Conservation (phyloP, 805 yeast genomes). For the Candida adriatica region DNA sequence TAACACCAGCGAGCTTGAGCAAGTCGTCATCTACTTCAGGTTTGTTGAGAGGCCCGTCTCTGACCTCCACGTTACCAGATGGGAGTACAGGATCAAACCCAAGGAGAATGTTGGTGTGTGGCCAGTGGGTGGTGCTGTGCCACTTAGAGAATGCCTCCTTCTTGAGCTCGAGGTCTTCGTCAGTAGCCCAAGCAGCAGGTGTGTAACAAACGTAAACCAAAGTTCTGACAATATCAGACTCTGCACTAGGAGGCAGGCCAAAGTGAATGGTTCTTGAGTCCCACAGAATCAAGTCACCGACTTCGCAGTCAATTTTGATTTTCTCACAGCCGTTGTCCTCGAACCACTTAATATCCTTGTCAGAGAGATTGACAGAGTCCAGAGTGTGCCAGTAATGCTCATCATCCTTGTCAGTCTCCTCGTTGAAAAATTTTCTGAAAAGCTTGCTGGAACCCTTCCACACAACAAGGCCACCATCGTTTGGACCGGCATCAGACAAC, state of each 20-base stretch:
- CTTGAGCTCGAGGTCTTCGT: conserved; percentile 19
- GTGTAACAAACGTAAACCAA: conserved; percentile 26
- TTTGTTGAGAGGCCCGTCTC: conserved; percentile 19
- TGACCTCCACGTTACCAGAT: conserved; percentile 21
- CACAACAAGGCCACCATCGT: conserved; percentile 29
- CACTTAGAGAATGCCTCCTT: conserved; percentile 20
- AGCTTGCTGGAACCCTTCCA: conserved; percentile 22
- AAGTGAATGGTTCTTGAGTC: conserved; percentile 28
- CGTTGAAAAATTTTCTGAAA: conserved; percentile 22
- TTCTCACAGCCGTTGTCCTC: conserved; percentile 23
- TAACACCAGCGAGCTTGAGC: conserved; percentile 25
- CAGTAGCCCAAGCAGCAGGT: conserved; percentile 28
- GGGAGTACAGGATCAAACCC: conserved; percentile 13
- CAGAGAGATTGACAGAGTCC: conserved; percentile 18
- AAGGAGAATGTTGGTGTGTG: conserved; percentile 23
- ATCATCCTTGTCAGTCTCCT: conserved; percentile 8
- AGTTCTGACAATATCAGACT: conserved; percentile 23
- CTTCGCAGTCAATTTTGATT: conserved; percentile 24
- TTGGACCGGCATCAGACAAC: conserved; percentile 22
- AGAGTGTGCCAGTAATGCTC: conserved; percentile 23
- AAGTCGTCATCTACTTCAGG: conserved; percentile 24
- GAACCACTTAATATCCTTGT: conserved; percentile 24
- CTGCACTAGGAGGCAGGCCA: conserved; percentile 24
- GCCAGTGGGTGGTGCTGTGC: conserved; percentile 28
- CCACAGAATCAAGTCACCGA: conserved; percentile 31